A percentile compares a stretch with the other conserved stretches of the same genome.
Conservation (phyloP, 495 filamentous ascomycete genomes). For the Melanomma pulvis-pyrius region DNA sequence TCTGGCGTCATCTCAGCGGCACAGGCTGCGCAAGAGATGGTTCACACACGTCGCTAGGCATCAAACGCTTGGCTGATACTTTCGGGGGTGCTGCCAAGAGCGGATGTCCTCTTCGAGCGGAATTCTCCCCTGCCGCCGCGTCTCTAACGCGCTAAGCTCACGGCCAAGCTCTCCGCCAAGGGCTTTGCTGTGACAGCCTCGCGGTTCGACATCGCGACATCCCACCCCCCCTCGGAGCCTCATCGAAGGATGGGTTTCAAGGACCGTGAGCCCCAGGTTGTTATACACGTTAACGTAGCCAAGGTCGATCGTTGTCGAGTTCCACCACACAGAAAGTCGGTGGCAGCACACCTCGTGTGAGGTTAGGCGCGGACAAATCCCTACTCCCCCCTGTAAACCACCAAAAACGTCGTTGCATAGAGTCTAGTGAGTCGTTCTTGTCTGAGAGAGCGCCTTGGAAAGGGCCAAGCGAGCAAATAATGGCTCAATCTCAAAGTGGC, state of each 20-base stretch:
- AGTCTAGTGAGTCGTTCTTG: not conserved
- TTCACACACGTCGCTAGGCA: not conserved
- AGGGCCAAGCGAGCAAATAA: not conserved
- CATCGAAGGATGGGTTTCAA: slow-evolving; percentile 8
- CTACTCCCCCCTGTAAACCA: not conserved
- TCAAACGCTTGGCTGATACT: slow-evolving; percentile 10
- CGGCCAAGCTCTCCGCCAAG: slow-evolving; percentile 14
- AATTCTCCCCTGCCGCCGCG: not conserved
- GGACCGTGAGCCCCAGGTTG: slow-evolving; percentile 1
- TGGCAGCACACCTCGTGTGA: not conserved
- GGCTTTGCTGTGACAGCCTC: not conserved
- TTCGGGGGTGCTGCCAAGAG: not conserved
- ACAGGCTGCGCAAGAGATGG: not conserved
- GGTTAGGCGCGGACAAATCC: not conserved
- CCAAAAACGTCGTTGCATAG: slow-evolving; percentile 6
- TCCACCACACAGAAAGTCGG: not conserved
- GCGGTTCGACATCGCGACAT: slow-evolving; percentile 3
- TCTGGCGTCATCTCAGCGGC: no score
- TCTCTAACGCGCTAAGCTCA: slow-evolving; percentile 2
- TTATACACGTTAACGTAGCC: slow-evolving; percentile 13
- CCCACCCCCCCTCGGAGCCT: not conserved
- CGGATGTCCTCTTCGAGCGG: not conserved
- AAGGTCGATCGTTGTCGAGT: slow-evolving; percentile 3
- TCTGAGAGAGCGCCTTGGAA: slow-evolving; percentile 10
- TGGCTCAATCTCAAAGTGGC: not conserved